Evolutionary conservation across 1,139 yeast species (phyloP), one percentile per base, ranked within the genome.

Genomic region (Kluyveromyces marxianus): DNA sequence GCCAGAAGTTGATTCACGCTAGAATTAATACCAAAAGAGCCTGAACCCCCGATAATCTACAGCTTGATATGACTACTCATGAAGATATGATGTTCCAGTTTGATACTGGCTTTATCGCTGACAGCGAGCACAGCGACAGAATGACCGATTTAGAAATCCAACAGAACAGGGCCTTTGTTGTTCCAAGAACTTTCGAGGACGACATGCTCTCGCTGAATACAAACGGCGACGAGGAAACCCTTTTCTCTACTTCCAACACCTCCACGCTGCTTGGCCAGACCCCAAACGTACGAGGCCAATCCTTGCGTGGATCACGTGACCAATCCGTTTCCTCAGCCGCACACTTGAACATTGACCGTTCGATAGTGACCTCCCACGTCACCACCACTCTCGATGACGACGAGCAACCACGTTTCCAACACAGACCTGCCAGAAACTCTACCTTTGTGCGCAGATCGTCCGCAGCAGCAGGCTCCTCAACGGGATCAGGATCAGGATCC

Each of bases 71-170:
- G 43, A 21, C 43, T 28, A 34, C 38, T n/a, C 33, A 34, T 26
- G 43, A 40, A 8, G 43, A 40, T 21, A 14, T 40, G 29, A 26
- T 40, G 43, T 40, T 40, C 33, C 43, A 40, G 27, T 40, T 40
- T 21, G 43, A 40, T n/a, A 4, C 33, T 10, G 37, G 37, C 7
- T 33, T 37, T 3, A 29, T 31, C 6, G 29, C 32, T 4, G 37
- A 34, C n/a, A 26, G 8, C 7, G 38, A 33, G 8, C 33, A 8
- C 2, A 7, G 27, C n/a, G 32, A 28, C 7, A 14, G 24, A 6
- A 32, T 32, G 30, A 25, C n/a, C 6, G 38, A 34, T 21, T 24
- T 34, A 24, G 38, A 33, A 26, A 27, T 24, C 32, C 43, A 34
- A 25, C 37, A 4, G 30, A 25, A 4, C 4, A 24, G 27, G 25